Conservation (phyloP, 148 eudicot genomes). For the Linanthus parryae region DNA sequence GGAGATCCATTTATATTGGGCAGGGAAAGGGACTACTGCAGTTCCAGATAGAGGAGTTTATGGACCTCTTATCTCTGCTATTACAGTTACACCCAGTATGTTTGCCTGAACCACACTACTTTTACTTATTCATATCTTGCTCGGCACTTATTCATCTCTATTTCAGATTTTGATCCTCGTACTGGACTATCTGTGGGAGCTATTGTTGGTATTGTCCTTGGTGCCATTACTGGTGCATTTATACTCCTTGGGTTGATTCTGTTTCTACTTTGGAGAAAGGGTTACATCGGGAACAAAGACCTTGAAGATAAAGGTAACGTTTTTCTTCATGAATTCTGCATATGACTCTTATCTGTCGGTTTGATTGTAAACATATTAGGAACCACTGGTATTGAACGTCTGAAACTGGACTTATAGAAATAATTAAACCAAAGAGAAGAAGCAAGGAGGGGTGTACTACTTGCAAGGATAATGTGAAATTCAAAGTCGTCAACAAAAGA, state of each 20-base stretch:
- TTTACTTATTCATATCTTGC: not conserved
- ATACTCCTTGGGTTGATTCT: conserved; percentile 28
- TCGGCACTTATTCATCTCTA: not conserved
- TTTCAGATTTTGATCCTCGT: conserved; percentile 44
- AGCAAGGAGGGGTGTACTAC: too few species aligned
- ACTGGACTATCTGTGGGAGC: conserved; percentile 58
- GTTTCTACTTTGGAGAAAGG: conserved; percentile 30
- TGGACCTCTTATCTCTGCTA: conserved; percentile 92
- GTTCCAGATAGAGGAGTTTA: conserved; percentile 65
- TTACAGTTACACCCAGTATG: conserved; percentile 82
- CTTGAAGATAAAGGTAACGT: conserved; percentile 36
- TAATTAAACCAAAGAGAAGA: too few species aligned
- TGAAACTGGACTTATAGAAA: too few species aligned
- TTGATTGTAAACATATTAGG: too few species aligned
- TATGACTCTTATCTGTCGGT: not conserved
- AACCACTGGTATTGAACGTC: too few species aligned
- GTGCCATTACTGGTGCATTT: conserved; percentile 33
- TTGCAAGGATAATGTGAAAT: too few species aligned
- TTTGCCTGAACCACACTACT: conserved; percentile 1
- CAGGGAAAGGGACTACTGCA: conserved; percentile 77
- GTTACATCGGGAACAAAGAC: conserved; percentile 44
- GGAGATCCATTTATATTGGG: conserved; percentile 78
- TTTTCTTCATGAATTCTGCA: not conserved
- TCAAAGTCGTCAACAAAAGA: too few species aligned
- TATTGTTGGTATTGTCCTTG: conserved; percentile 57